Base-by-base conservation (phyloP, 805 yeast genomes). In the Saturnispora diversa region DNA sequence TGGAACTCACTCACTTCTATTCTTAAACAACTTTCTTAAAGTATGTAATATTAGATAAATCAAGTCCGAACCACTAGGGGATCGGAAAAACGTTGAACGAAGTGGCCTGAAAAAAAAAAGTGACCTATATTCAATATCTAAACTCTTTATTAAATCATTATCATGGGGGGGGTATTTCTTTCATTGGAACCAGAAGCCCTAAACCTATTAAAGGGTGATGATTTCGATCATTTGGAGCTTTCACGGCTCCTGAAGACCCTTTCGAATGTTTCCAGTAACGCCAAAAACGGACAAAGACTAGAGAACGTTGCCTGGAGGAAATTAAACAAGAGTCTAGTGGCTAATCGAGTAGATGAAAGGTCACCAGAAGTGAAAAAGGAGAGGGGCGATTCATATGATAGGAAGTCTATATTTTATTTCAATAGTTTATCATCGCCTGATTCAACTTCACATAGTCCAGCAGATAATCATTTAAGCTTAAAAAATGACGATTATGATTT, bases 291-390 rank as follows among this genome's bases (percentile, higher is more conserved):
- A 21, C 53, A 52, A 35, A 44, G 67, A 36, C 46, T 62, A 13
- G 66, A 60, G 40, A 62, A 62, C 40, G 51, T 60, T 11, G 53
- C 62, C 36, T 61, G 65, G 66, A 47, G 67, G 25, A 55, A 60
- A 16, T 58, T 60, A 12, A 62, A 62, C 39, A 50, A 58, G 28
- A 54, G 54, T 25, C 39, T 62, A 12, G 44, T 60, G 3, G 34
- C 53, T 3, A 20, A 31, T 21, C 35, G 26, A 31, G 16, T 13
- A 31, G 13, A 7, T 12, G 13, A 30, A 30, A 15, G 12, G 11
- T 21, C 17, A 2, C 15, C 17, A 19, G 23, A 16, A 17, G n/a
- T n/a, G 33, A 19, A 24, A 2, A 24, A 24, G 19, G 10, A 19
- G 17, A 17, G 5, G 33, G 12, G n/a, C 7, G 33, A 30, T 9